A percentile compares a stretch with the other conserved stretches of the same genome.
phyloP scores from a whole-genome alignment of 306 rosid genomes.

The Luffa acutangula region DNA sequence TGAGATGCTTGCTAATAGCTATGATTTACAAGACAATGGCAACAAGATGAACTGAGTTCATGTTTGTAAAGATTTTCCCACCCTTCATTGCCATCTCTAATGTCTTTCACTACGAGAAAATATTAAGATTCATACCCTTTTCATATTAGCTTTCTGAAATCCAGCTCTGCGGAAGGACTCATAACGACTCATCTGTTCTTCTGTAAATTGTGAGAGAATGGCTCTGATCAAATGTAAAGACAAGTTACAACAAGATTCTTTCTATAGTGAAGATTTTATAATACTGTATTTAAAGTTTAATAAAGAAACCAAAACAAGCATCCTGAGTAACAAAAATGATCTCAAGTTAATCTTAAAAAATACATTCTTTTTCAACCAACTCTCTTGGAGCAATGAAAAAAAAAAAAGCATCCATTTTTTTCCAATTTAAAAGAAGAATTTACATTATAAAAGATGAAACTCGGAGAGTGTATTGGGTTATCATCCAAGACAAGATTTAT shows the following conservation, averaged over 20 bases:
- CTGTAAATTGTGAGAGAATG: conserved; percentile 69
- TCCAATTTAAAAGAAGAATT: background rate
- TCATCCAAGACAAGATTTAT: background rate
- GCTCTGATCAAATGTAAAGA: conserved; percentile 33
- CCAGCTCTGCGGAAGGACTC: conserved; percentile 93
- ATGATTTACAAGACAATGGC: conserved; percentile 13
- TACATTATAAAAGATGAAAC: background rate
- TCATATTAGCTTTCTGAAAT: conserved; percentile 86
- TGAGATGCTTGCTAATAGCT: conserved; percentile 72
- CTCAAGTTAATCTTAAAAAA: background rate
- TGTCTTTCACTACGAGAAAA: background rate
- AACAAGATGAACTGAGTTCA: background rate
- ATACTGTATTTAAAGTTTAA: background rate
- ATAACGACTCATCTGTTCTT: conserved; percentile 89
- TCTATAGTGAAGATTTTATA: background rate
- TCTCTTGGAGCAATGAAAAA: background rate
- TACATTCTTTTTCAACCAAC: background rate
- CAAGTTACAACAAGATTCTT: background rate
- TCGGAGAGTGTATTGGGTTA: background rate
- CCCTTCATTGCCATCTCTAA: background rate
- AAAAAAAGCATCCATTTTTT: background rate
- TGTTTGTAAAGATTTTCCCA: background rate
- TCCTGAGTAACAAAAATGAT: background rate
- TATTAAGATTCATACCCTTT: conserved; percentile 42
- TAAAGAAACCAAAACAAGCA: background rate